Evolutionary conservation across 2,329 filamentous ascomycete genomes (phyloP).

Genomic region (Ascochyta rabiei): DNA sequence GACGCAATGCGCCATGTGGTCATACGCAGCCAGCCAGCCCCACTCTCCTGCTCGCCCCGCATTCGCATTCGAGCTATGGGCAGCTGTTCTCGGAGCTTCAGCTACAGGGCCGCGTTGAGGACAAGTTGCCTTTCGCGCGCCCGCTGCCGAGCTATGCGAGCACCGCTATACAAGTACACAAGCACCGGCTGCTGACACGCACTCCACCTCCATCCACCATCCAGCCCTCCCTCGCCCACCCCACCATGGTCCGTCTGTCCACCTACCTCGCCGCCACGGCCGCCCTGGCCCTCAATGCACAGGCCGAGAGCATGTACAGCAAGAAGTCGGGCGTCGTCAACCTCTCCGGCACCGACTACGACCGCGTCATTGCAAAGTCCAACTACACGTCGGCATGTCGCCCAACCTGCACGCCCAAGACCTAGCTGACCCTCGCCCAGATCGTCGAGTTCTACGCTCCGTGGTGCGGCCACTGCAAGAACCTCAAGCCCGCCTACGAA

Average conservation of each 20-base stretch:
- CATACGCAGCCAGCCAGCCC: slow-evolving; percentile 3
- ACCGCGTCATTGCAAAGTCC: slow-evolving; percentile 81
- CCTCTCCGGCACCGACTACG: slow-evolving; percentile 78
- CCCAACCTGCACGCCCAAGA: neutral
- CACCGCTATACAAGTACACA: slow-evolving; percentile 1
- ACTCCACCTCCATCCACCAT: slow-evolving; percentile 11
- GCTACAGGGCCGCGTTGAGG: slow-evolving; percentile 23
- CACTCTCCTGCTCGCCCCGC: slow-evolving; percentile 25
- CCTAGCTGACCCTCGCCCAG: slow-evolving; percentile 20
- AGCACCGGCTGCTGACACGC: slow-evolving; percentile 23
- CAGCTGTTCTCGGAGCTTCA: slow-evolving; percentile 20
- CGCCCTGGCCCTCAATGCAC: slow-evolving; percentile 69
- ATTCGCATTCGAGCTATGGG: slow-evolving; percentile 23
- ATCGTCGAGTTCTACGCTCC: slow-evolving; percentile 81
- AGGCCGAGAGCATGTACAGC: slow-evolving; percentile 76
- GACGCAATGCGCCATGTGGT: slow-evolving; percentile 4
- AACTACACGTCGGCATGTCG: slow-evolving; percentile 84
- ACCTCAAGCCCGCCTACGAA: slow-evolving; percentile 93
- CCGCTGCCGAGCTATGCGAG: slow-evolving; percentile 24
- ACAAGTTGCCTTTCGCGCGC: slow-evolving; percentile 26
- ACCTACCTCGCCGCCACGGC: slow-evolving; percentile 59
- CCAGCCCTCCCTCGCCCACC: neutral
- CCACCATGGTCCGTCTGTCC: slow-evolving; percentile 45
- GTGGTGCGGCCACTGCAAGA: slow-evolving; percentile 98
- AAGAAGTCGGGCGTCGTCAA: slow-evolving; percentile 89